phyloP scores from a whole-genome alignment of 805 yeast species.

The Candida vaughaniae region DNA sequence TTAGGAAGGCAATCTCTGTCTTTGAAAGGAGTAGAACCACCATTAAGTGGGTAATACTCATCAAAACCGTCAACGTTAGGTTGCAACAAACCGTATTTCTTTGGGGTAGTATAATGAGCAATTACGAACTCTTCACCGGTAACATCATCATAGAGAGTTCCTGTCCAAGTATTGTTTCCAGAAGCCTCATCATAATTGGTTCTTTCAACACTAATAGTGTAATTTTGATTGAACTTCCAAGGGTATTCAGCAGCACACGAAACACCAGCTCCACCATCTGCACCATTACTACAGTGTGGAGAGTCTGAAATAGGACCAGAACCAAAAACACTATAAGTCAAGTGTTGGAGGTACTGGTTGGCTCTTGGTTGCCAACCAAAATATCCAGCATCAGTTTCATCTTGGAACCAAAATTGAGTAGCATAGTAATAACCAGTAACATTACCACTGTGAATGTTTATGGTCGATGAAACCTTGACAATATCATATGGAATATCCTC shows the following conservation, averaged over 20 bases:
- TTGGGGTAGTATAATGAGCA: slow-evolving; percentile 12
- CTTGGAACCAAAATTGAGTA: slow-evolving; percentile 6
- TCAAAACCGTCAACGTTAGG: slow-evolving; percentile 2
- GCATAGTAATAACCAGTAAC: slow-evolving; percentile 14
- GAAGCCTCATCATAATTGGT: slow-evolving; percentile 1
- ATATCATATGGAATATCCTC: too few relatives aligned
- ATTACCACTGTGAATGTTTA: slow-evolving; percentile 8
- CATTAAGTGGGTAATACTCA: slow-evolving; percentile 8
- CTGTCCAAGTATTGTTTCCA: slow-evolving; percentile 13
- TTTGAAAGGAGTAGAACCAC: not conserved
- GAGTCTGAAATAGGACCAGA: slow-evolving; percentile 5
- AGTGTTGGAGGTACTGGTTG: slow-evolving; percentile 7
- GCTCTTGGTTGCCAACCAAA: slow-evolving; percentile 14
- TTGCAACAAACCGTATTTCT: slow-evolving; percentile 5
- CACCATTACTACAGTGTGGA: slow-evolving; percentile 13
- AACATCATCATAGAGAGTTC: slow-evolving; percentile 10
- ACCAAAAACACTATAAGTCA: slow-evolving; percentile 14
- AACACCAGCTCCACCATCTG: slow-evolving; percentile 13
- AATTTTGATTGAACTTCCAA: slow-evolving; percentile 13
- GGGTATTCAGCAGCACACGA: slow-evolving; percentile 10
- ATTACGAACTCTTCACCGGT: slow-evolving; percentile 7
- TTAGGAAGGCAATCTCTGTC: slow-evolving; percentile 5
- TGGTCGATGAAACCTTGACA: slow-evolving; percentile 3
- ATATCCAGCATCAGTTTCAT: slow-evolving; percentile 10
- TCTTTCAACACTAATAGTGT: slow-evolving; percentile 9